Conservation (phyloP, 2,329 filamentous ascomycete species). For the Botryotinia calthae region DNA sequence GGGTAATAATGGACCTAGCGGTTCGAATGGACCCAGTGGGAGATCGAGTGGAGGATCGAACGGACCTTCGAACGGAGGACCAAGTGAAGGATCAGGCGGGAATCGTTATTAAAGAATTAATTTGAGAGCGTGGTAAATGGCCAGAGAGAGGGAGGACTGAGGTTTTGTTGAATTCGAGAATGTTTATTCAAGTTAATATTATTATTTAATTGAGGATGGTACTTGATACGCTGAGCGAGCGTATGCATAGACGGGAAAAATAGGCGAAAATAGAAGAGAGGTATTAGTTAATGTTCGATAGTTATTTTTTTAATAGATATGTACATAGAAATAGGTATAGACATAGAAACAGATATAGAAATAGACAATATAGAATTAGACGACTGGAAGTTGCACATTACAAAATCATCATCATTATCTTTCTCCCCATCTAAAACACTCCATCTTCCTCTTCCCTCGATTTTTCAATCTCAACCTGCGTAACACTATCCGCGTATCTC, state of each 20-base stretch:
- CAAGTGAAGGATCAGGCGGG: background rate
- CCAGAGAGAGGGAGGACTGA: background rate
- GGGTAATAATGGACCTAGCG: background rate
- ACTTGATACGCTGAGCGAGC: background rate
- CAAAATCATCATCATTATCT: background rate
- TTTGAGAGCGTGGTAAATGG: background rate
- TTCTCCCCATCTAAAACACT: conserved; percentile 49
- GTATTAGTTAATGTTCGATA: background rate
- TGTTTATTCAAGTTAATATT: background rate
- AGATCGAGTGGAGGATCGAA: background rate
- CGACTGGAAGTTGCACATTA: too few species aligned
- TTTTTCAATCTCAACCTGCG: conserved; percentile 59
- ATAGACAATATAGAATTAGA: background rate
- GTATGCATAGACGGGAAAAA: background rate
- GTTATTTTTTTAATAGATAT: background rate
- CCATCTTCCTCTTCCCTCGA: conserved; percentile 60
- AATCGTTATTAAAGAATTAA: background rate
- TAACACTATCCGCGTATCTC: conserved; percentile 64
- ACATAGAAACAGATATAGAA: background rate
- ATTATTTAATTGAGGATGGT: background rate
- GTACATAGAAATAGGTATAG: too few species aligned
- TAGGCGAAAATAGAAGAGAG: background rate
- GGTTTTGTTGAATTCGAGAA: background rate
- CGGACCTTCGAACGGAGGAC: background rate
- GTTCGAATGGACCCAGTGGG: too few species aligned